Evolutionary conservation across 768 basidiomycete genomes (phyloP).

Genomic region (Coprinellus micaceus): DNA sequence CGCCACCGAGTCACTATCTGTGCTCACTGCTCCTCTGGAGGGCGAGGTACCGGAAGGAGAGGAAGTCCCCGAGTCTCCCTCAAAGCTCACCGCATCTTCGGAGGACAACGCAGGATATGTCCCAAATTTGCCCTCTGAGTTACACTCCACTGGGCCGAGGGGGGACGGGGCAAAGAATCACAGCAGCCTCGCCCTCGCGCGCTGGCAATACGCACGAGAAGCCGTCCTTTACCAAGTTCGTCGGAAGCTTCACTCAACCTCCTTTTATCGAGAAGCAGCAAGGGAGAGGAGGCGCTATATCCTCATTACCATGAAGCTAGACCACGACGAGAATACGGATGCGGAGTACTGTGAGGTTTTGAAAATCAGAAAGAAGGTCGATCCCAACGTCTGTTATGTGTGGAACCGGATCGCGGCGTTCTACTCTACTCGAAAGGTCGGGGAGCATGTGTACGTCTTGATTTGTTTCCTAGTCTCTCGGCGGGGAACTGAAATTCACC

Average conservation of each 20-base stretch:
- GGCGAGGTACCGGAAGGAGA: too few relatives aligned
- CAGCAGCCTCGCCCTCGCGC: neutral
- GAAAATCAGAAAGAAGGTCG: neutral
- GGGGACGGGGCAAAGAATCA: neutral
- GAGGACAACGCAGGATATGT: too few relatives aligned
- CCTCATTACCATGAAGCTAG: neutral
- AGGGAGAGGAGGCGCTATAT: neutral
- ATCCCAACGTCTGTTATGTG: neutral
- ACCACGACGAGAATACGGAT: neutral
- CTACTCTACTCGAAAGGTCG: neutral
- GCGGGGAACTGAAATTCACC: too few relatives aligned
- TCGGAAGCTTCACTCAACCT: neutral
- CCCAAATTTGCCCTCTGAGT: too few relatives aligned
- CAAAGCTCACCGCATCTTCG: neutral
- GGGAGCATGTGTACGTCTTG: neutral
- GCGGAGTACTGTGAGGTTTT: neutral
- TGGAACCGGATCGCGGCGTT: neutral
- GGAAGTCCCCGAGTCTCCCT: too few relatives aligned
- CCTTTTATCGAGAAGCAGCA: neutral
- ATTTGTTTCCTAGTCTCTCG: neutral
- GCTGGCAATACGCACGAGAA: conserved; percentile 12
- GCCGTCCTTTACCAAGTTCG: conserved; percentile 8
- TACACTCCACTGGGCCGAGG: neutral
- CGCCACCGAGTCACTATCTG: too few relatives aligned
- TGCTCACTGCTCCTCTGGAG: too few relatives aligned